Evolutionary conservation across 768 basidiomycete genomes (phyloP).

Genomic region (Rhizopogon vesiculosus): DNA sequence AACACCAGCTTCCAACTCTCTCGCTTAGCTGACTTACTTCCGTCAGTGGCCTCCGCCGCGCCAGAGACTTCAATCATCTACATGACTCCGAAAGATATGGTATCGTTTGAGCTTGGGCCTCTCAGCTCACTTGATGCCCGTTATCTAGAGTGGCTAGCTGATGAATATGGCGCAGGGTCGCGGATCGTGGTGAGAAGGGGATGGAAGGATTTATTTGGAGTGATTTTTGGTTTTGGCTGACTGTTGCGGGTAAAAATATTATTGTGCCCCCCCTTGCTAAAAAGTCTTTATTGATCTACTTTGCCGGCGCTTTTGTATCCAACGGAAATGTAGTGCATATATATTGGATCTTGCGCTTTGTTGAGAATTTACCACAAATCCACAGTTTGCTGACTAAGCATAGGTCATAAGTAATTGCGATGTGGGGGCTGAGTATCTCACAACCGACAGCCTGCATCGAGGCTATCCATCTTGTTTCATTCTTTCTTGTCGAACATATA

Average conservation of each 20-base stretch:
- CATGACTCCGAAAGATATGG: conserved; percentile 58
- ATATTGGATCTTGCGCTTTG: background rate
- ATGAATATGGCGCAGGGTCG: conserved; percentile 52
- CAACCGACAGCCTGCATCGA: background rate
- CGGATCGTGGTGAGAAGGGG: conserved; percentile 36
- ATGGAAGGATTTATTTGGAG: conserved; percentile 43
- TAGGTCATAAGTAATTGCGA: background rate
- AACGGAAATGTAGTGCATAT: background rate
- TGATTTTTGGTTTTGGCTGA: conserved; percentile 39
- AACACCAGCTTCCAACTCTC: conserved; percentile 57
- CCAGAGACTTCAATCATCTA: conserved; percentile 29
- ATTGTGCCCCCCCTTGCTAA: background rate
- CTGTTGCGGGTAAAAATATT: no score
- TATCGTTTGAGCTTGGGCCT: conserved; percentile 69
- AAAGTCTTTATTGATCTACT: background rate
- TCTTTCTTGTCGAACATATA: no score
- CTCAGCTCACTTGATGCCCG: conserved; percentile 65
- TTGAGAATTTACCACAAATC: background rate
- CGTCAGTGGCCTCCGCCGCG: conserved; percentile 3
- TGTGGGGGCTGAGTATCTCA: background rate
- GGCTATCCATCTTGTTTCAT: background rate
- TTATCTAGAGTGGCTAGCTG: conserved; percentile 74
- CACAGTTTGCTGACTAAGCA: conserved; percentile 1
- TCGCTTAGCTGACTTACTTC: conserved; percentile 29
- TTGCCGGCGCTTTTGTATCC: background rate